Percentiles rank a stretch among this genome's conserved stretches.
Evolutionary conservation across 2,329 filamentous ascomycete species (phyloP).

Genomic region (Talaromyces verruculosus): DNA sequence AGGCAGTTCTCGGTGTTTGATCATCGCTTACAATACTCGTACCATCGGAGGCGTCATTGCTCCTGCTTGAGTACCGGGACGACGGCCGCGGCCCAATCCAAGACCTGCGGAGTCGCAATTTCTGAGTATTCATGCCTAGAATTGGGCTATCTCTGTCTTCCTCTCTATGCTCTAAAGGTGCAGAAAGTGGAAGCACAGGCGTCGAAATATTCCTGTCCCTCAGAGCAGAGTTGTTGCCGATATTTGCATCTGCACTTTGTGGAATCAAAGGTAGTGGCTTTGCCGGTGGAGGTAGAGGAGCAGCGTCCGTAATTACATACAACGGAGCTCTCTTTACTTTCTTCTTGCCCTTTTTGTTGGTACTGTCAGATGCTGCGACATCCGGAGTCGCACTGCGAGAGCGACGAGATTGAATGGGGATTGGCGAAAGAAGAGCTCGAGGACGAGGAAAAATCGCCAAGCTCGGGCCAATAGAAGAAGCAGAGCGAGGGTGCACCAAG

Average conservation of each 20-base stretch:
- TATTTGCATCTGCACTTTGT: constrained; percentile 18
- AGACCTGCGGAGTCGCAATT: constrained; percentile 13
- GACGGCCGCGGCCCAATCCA: constrained; percentile 14
- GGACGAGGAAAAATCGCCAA: constrained; percentile 11
- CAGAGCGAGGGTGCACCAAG: constrained; percentile 4
- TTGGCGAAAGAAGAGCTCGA: constrained; percentile 18
- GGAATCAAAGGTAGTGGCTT: constrained; percentile 38
- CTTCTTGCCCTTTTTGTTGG: constrained; percentile 12
- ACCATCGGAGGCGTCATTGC: constrained; percentile 16
- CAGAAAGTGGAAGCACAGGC: constrained; percentile 7
- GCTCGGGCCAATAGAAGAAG: background rate
- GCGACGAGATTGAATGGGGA: constrained; percentile 20
- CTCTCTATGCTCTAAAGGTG: constrained; percentile 8
- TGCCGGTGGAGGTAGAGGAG: constrained; percentile 36
- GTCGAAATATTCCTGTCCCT: constrained; percentile 5
- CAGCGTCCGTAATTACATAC: constrained; percentile 32
- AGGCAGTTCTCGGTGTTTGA: constrained; percentile 13
- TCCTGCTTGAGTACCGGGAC: constrained; percentile 16
- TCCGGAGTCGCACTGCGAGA: constrained; percentile 21
- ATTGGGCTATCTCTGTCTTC: constrained; percentile 19
- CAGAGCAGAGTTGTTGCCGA: background rate
- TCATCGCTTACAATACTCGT: constrained; percentile 4
- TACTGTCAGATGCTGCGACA: constrained; percentile 9
- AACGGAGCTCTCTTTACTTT: constrained; percentile 18
- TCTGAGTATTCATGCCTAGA: constrained; percentile 13